Evolutionary conservation across 345 rosid species (phyloP).

Genomic region (Eutrema yunnanense): DNA sequence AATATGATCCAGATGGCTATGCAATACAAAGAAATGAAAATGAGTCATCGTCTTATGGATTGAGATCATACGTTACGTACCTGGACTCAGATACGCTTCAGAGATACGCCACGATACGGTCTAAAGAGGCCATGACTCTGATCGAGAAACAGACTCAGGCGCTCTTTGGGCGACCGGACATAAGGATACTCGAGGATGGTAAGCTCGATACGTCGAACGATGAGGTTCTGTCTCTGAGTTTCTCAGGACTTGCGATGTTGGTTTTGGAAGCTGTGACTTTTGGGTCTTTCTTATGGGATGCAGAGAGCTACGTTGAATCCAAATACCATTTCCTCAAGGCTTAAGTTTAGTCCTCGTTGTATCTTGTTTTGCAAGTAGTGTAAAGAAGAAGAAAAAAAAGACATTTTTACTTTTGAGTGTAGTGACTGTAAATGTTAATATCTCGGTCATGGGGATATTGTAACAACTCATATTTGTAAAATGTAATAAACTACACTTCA

Average conservation of each 20-base stretch:
- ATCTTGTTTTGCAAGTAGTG: slow-evolving; percentile 7
- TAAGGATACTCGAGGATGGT: slow-evolving; percentile 68
- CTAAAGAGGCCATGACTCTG: slow-evolving; percentile 76
- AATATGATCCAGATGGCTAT: slow-evolving; percentile 17
- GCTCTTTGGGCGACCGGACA: slow-evolving; percentile 81
- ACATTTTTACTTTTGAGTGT: slow-evolving; percentile 6
- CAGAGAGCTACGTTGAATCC: slow-evolving; percentile 80
- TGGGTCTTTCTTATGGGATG: slow-evolving; percentile 91
- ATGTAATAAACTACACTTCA: not conserved
- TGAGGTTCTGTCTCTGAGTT: slow-evolving; percentile 47
- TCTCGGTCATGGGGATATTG: not conserved
- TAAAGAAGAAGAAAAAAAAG: not conserved
- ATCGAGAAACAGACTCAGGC: slow-evolving; percentile 92
- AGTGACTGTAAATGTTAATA: slow-evolving; percentile 22
- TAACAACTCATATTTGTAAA: slow-evolving; percentile 1
- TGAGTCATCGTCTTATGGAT: slow-evolving; percentile 43
- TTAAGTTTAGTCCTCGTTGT: slow-evolving; percentile 17
- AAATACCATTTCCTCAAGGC: slow-evolving; percentile 64
- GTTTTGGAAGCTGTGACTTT: slow-evolving; percentile 85
- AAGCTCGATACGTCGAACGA: slow-evolving; percentile 57
- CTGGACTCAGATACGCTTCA: slow-evolving; percentile 87
- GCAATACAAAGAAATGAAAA: slow-evolving; percentile 28
- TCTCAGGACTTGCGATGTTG: slow-evolving; percentile 79
- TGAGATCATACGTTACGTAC: slow-evolving; percentile 76
- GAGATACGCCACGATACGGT: slow-evolving; percentile 84